These are phyloP conservation scores for Picea sitchensis DNA, from an alignment of 75 land plant species.

Conservation along the genomic window DNA sequence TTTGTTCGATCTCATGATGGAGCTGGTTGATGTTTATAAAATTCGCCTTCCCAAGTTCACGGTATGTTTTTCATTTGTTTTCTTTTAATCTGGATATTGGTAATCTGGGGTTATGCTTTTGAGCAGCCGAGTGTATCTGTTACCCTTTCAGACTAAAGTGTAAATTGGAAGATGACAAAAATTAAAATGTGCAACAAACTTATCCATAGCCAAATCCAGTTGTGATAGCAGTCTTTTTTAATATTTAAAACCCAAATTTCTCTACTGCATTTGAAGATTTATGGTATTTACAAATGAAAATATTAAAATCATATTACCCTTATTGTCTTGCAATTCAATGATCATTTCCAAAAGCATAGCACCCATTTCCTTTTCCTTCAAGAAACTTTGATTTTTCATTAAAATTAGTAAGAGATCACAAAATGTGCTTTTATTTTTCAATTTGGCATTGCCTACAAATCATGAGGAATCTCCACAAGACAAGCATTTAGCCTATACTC, in stretches of 20 bases:
- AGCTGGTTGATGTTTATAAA: constrained; percentile 93
- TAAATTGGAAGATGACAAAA: neutral
- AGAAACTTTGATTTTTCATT: too few relatives aligned
- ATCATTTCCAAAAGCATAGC: too few relatives aligned
- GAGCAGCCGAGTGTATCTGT: neutral
- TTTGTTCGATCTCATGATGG: constrained; percentile 94
- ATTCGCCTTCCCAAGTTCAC: constrained; percentile 98
- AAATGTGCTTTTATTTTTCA: too few relatives aligned
- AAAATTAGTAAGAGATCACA: too few relatives aligned
- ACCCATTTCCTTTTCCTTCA: too few relatives aligned
- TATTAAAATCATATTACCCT: neutral
- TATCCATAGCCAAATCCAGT: neutral
- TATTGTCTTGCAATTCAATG: too few relatives aligned
- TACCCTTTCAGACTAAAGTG: neutral
- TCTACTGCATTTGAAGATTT: neutral
- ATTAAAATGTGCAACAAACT: too few relatives aligned
- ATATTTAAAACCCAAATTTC: neutral
- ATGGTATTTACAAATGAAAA: neutral
- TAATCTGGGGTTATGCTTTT: neutral
- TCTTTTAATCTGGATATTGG: neutral
- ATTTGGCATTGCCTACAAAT: too few relatives aligned
- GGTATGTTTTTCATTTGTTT: constrained; percentile 32
- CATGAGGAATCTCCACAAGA: too few relatives aligned
- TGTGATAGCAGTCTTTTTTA: neutral
- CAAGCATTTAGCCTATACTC: too few relatives aligned